Conservation (phyloP, 768 basidiomycete genomes). For the Kwoniella sp. region DNA sequence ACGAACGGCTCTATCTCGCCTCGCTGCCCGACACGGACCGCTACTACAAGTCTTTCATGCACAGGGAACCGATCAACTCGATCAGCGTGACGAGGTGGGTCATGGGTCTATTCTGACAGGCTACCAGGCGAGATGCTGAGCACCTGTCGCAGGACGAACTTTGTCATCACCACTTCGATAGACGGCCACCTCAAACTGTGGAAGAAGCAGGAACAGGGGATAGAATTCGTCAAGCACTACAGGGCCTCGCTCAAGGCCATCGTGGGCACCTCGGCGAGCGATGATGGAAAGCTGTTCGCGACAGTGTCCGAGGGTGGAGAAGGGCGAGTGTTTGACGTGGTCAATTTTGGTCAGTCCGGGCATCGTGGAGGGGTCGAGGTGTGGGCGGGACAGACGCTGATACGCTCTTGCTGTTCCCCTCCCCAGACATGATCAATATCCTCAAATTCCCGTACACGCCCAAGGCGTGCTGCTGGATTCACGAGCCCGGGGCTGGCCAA, state of each 20-base stretch:
- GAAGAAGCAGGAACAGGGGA: slow-evolving; percentile 94
- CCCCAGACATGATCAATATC: slow-evolving; percentile 95
- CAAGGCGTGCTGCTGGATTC: slow-evolving; percentile 91
- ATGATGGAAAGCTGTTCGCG: slow-evolving; percentile 87
- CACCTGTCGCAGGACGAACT: slow-evolving; percentile 68
- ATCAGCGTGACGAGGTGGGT: slow-evolving; percentile 79
- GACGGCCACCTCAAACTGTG: slow-evolving; percentile 97
- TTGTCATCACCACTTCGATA: slow-evolving; percentile 86
- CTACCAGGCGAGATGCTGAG: background rate
- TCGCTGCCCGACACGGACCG: slow-evolving; percentile 87
- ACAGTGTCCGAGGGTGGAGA: slow-evolving; percentile 86
- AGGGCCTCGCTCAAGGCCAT: slow-evolving; percentile 82
- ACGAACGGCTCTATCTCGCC: slow-evolving; percentile 86
- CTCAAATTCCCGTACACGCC: slow-evolving; percentile 82
- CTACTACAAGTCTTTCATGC: slow-evolving; percentile 98
- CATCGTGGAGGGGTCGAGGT: too few relatives aligned
- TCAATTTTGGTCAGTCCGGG: slow-evolving; percentile 79
- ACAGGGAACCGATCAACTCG: slow-evolving; percentile 85
- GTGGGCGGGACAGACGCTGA: background rate
- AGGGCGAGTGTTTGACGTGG: slow-evolving; percentile 93
- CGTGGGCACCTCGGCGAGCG: slow-evolving; percentile 73
- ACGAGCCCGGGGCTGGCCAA: slow-evolving; percentile 78
- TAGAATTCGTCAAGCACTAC: slow-evolving; percentile 98
- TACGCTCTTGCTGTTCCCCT: background rate
- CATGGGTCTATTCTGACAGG: background rate